Conservation (phyloP, 169 alveolate species). For the Perkinsus olseni region DNA sequence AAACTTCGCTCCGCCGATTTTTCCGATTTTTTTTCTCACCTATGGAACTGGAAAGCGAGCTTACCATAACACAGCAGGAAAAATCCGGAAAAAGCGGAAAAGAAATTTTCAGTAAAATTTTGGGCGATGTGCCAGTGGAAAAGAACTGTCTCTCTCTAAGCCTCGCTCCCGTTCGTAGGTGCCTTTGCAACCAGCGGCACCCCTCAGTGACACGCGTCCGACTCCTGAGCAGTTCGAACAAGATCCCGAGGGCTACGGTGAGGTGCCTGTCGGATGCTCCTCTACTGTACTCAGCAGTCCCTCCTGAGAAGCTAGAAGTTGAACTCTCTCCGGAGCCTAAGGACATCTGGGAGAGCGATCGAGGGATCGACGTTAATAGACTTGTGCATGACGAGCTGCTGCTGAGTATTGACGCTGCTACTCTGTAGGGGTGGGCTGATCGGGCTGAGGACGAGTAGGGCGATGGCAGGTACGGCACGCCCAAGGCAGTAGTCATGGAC, state of each 20-base stretch:
- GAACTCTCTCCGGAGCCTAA: neutral
- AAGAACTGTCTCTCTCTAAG: no score
- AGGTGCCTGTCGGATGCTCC: neutral
- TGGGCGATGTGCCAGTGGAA: no score
- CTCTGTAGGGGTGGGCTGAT: neutral
- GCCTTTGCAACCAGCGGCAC: neutral
- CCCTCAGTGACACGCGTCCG: neutral
- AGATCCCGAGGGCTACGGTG: neutral
- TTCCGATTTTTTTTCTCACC: neutral
- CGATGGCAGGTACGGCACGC: neutral
- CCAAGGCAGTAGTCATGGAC: neutral
- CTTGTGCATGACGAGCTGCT: neutral
- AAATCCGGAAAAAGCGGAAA: no score
- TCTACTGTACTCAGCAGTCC: neutral
- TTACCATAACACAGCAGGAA: no score
- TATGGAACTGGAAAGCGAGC: no score
- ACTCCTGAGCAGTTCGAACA: neutral
- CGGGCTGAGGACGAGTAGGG: neutral
- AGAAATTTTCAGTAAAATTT: no score
- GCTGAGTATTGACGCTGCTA: neutral
- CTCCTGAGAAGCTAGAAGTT: neutral
- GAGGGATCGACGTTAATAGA: neutral
- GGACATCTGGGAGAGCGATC: neutral
- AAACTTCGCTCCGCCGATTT: neutral
- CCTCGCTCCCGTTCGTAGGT: no score